These are phyloP conservation scores for Backusella macrospora DNA, from an alignment of 192 early-diverging fungal genomes.

Conservation along the genomic window DNA sequence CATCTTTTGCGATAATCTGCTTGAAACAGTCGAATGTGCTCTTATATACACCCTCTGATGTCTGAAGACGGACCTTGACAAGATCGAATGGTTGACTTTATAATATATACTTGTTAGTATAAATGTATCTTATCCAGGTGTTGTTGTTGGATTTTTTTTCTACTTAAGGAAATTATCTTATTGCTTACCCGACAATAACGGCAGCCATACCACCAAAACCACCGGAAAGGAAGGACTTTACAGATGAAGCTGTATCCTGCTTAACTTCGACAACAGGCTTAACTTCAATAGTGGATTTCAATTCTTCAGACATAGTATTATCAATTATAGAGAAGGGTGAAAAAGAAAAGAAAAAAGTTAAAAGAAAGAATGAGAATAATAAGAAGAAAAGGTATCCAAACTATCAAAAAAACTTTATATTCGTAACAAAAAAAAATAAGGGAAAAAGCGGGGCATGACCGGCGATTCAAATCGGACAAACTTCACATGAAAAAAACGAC, in stretches of 20 bases:
- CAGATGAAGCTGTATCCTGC: slow-evolving; percentile 43
- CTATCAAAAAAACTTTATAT: slow-evolving; percentile 17
- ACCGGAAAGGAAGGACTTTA: slow-evolving; percentile 92
- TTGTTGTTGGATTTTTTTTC: not conserved
- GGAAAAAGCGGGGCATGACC: not conserved
- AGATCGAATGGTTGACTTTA: slow-evolving; percentile 84
- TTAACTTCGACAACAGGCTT: slow-evolving; percentile 14
- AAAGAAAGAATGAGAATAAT: slow-evolving; percentile 12
- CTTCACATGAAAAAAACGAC: not conserved
- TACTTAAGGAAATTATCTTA: not conserved
- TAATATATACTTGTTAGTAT: not conserved
- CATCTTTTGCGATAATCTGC: slow-evolving; percentile 90
- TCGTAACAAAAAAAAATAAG: not conserved
- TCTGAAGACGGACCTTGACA: slow-evolving; percentile 96
- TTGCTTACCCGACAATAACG: slow-evolving; percentile 69
- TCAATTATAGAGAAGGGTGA: not conserved
- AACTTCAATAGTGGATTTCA: slow-evolving; percentile 7
- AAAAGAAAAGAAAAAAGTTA: slow-evolving; percentile 8
- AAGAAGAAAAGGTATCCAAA: not conserved
- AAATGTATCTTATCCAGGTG: not conserved
- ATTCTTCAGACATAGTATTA: slow-evolving; percentile 20
- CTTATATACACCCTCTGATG: slow-evolving; percentile 77
- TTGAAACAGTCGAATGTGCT: slow-evolving; percentile 89
- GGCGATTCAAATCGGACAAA: not conserved
- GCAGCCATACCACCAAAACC: slow-evolving; percentile 88